Conservation (phyloP, 306 rosid species). For the Potentilla sterilis region DNA sequence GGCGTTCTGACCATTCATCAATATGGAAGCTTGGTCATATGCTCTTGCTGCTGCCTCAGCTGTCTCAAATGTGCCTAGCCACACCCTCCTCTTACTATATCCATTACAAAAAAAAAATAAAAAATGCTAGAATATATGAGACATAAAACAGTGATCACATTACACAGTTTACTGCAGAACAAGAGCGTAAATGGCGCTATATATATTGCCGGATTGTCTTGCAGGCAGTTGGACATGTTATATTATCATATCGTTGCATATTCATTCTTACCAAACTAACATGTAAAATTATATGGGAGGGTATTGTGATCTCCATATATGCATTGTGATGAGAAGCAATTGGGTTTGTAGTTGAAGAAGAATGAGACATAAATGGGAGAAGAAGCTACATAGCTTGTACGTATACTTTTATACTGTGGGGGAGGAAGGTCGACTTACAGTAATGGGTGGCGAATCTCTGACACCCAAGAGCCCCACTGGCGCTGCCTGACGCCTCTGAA, state of each 20-base stretch:
- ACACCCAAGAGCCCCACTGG: conserved; percentile 99
- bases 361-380: not conserved
- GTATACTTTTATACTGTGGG: not conserved
- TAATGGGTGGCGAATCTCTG: conserved; percentile 98
- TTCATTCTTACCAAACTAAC: not conserved
- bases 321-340: not conserved
- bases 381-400: not conserved
- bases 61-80: conserved; percentile 98
- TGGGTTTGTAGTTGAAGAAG: not conserved
- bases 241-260: not conserved
- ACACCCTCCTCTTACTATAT: conserved; percentile 86
- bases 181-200: not conserved
- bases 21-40: conserved; percentile 90
- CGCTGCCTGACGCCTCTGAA: conserved; percentile 99
- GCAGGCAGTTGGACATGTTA: not conserved
- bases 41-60: conserved; percentile 99
- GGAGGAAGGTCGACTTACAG: conserved; percentile 44
- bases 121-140: not conserved
- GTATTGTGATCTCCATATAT: not conserved
- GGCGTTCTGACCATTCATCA: conserved; percentile 93
- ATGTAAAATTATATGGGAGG: not conserved
- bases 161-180: not conserved
- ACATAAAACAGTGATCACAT: not conserved
- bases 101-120: not conserved
- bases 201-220: not conserved